phyloP scores from a whole-genome alignment of 129 eudicot species.

The Ambrosia artemisiifolia region DNA sequence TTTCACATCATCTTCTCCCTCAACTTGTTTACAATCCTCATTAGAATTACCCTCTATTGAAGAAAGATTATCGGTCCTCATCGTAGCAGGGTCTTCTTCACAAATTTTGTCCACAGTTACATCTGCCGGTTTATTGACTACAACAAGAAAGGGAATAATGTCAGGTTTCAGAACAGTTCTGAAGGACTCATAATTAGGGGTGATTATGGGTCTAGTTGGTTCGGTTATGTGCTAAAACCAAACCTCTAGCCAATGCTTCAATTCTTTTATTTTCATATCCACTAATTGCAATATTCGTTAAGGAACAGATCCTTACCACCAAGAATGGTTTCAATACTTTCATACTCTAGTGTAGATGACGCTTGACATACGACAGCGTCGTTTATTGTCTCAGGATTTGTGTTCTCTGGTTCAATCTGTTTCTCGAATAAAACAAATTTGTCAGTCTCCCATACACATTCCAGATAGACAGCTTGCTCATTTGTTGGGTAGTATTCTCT shows the following conservation, averaged over 20 bases:
- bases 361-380: constrained; percentile 30
- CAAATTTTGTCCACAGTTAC: not conserved
- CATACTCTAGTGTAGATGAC: constrained; percentile 41
- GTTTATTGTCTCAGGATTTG: constrained; percentile 26
- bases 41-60: constrained; percentile 12
- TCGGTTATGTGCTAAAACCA: too few species aligned
- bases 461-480: constrained; percentile 48
- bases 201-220: too few species aligned
- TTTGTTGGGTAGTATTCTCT: constrained; percentile 64
- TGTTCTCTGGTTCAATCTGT: constrained; percentile 23
- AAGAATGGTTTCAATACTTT: constrained; percentile 54
- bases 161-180: not conserved
- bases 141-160: not conserved
- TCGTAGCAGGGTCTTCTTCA: constrained; percentile 22
- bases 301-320: constrained; percentile 49
- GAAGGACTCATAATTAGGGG: too few species aligned
- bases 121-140: constrained; percentile 33
- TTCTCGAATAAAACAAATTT: constrained; percentile 60
- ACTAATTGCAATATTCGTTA: not conserved
- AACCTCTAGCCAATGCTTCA: too few species aligned
- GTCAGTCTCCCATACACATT: constrained; percentile 74
- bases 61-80: constrained; percentile 11
- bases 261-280: too few species aligned
- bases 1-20: constrained; percentile 5
- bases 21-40: constrained; percentile 21